phyloP scores from a whole-genome alignment of 2,329 filamentous ascomycete species.

The Aspergillus arachidicola region DNA sequence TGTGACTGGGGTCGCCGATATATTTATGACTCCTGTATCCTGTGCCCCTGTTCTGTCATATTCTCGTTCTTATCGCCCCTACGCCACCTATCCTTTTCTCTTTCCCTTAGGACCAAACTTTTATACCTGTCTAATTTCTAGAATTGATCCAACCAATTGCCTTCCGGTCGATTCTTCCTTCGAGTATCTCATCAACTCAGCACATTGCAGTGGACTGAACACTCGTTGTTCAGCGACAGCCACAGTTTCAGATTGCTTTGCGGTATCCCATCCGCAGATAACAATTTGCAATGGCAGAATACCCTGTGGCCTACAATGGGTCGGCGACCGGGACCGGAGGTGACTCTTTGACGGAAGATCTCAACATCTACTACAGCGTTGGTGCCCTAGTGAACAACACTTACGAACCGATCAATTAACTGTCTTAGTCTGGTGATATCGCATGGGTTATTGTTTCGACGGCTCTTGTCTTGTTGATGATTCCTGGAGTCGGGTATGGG shows the following conservation, averaged over 20 bases:
- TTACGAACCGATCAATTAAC: slow-evolving; percentile 16
- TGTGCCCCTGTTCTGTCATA: not conserved
- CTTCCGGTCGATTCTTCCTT: not conserved
- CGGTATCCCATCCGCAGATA: not conserved
- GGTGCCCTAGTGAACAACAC: slow-evolving; percentile 7
- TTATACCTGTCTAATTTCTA: not conserved
- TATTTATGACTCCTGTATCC: slow-evolving; percentile 10
- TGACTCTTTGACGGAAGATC: slow-evolving; percentile 66
- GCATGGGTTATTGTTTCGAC: slow-evolving; percentile 77
- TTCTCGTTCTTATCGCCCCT: not conserved
- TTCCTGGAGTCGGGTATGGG: slow-evolving; percentile 77
- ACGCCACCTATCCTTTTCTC: slow-evolving; percentile 1
- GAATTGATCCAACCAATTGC: not conserved
- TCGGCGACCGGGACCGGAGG: slow-evolving; percentile 64
- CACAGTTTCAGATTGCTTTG: not conserved
- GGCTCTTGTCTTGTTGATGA: slow-evolving; percentile 86
- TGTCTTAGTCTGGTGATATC: slow-evolving; percentile 71
- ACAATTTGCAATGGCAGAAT: slow-evolving; percentile 35
- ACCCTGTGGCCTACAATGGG: slow-evolving; percentile 63
- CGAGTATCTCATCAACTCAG: not conserved
- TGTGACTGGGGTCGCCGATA: slow-evolving; percentile 7
- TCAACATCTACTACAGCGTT: slow-evolving; percentile 80
- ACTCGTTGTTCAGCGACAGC: not conserved
- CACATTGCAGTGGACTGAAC: not conserved
- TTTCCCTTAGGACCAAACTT: not conserved